Evolutionary conservation across 768 basidiomycete species (phyloP), one percentile per base, ranked within the genome.

Genomic region (Galerina marginata): DNA sequence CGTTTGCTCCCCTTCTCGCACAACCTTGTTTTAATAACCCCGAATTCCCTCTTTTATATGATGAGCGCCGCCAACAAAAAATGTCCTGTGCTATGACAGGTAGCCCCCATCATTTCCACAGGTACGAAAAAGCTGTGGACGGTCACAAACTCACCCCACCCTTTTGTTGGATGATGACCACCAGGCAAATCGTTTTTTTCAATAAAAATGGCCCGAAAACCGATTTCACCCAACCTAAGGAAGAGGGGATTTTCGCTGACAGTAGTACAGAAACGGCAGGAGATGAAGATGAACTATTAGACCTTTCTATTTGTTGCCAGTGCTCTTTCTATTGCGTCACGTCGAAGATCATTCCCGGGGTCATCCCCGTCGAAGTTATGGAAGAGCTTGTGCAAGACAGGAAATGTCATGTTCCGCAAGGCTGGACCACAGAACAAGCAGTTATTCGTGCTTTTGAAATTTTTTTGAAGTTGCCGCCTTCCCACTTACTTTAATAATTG

Each of bases 251-350:
- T 23, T 57, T 71, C 55, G 75, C 75, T 15, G 76, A 78, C 20
- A 70, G 76, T 49, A 74, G 72, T 33, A 72, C 75, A n/a, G 73
- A 77, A 14, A 61, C 56, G 23, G 62, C 72, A 29, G 82, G 81
- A 25, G 76, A 77, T 39, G 80, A 82, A 64, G 87, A 83, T 23
- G 84, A 81, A 59, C 72, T 90, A 26, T 75, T 94, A 43, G 91
- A 94, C 71, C 79, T 93, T 33, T 94, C 90, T 68, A 77, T 93
- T 47, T 95, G 93, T 71, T 94, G 93, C 68, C 92, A 93, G 68
- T 95, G 93, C 72, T 87, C 87, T 23, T 74, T 89, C 63, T 91
- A 89, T 68, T 86, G 88, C 65, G 79, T 92, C 39, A 87, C 84
- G 1, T 91, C 89, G 23, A 80, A 82, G 14, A 76, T 88, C 53